Evolutionary conservation across 192 early-diverging fungal genomes (phyloP).

Genomic region (Coemansia erecta): DNA sequence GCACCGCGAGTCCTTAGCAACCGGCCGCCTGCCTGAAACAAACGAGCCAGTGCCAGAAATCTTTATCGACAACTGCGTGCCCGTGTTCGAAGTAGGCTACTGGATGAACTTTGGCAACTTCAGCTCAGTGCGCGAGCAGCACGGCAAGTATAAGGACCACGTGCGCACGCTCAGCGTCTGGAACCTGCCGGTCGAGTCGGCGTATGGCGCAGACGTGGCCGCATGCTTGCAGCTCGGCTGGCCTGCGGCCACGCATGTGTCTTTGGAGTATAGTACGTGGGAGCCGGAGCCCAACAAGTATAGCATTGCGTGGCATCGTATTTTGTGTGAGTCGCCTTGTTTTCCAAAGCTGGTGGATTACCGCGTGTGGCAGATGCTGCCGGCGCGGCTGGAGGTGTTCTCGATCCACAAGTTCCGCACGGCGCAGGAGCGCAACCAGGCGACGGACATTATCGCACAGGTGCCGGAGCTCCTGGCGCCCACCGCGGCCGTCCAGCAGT

Average conservation of each 20-base stretch:
- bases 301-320: conserved; percentile 46
- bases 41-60: conserved; percentile 6
- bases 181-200: conserved; percentile 50
- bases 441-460: conserved; percentile 48
- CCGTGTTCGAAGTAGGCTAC: conserved; percentile 51
- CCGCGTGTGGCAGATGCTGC: conserved; percentile 53
- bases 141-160: conserved; percentile 44
- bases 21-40: not conserved
- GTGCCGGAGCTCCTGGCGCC: conserved; percentile 47
- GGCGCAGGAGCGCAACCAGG: conserved; percentile 48
- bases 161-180: conserved; percentile 45
- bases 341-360: conserved; percentile 40
- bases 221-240: conserved; percentile 47
- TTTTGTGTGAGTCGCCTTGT: conserved; percentile 39
- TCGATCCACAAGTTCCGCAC: conserved; percentile 50
- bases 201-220: conserved; percentile 45
- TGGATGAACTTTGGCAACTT: conserved; percentile 56
- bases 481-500: conserved; percentile 47
- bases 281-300: conserved; percentile 50
- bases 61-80: conserved; percentile 39
- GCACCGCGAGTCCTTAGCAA: not conserved
- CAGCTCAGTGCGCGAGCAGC: conserved; percentile 41
- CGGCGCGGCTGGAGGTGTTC: conserved; percentile 46
- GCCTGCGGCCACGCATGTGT: conserved; percentile 43
- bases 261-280: conserved; percentile 52